Conservation (phyloP, 306 rosid genomes). For the Medicago lupulina region DNA sequence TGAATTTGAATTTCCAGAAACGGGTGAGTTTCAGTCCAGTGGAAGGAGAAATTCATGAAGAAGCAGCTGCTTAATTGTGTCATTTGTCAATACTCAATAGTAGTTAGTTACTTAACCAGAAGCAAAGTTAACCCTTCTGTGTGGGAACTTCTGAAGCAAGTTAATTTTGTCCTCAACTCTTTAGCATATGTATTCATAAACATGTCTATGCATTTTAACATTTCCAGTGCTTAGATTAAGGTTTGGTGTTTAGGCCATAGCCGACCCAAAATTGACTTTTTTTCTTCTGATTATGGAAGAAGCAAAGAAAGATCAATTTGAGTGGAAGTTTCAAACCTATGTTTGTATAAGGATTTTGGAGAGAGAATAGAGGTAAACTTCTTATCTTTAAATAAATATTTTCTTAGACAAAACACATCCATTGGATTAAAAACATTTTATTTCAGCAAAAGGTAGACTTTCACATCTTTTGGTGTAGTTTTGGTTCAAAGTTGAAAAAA, state of each 20-base stretch:
- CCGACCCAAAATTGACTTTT: not conserved
- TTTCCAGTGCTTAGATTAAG: constrained; percentile 1
- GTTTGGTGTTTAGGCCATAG: constrained; percentile 15
- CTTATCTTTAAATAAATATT: not conserved
- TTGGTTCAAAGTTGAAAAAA: not conserved
- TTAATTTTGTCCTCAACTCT: constrained; percentile 30
- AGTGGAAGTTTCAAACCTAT: not conserved
- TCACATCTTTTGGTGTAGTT: not conserved
- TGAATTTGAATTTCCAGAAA: constrained; percentile 57
- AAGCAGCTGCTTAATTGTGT: constrained; percentile 10
- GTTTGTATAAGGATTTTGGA: not conserved
- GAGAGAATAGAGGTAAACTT: not conserved
- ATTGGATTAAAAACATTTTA: too few species aligned
- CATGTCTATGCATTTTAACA: not conserved
- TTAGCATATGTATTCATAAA: constrained; percentile 20
- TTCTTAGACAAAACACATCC: too few species aligned
- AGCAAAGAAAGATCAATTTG: constrained; percentile 1
- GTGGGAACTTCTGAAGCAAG: constrained; percentile 33
- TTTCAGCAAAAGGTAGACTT: too few species aligned
- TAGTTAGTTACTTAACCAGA: not conserved
- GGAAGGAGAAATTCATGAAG: constrained; percentile 52
- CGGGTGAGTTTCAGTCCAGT: constrained; percentile 61
- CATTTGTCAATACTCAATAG: constrained; percentile 27
- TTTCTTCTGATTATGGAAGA: not conserved
- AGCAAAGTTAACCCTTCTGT: not conserved